A percentile compares a stretch with the other conserved stretches of the same genome.
Conservation (phyloP, 2,329 filamentous ascomycete genomes). For the Aciculosporium take region DNA sequence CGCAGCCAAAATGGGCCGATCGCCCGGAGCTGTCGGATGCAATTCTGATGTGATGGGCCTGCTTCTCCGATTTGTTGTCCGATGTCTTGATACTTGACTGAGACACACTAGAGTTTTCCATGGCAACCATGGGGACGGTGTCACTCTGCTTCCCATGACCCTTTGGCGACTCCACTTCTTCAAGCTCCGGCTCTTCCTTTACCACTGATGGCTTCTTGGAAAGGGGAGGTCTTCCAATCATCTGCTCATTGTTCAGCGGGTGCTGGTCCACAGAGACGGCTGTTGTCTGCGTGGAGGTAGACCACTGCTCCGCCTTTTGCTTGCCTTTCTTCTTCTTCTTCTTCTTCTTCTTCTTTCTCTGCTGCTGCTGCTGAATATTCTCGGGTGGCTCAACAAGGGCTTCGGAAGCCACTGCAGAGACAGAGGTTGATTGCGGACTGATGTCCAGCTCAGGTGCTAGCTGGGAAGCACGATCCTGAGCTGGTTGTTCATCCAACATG, state of each 20-base stretch:
- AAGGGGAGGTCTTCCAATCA: constrained; percentile 3
- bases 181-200: constrained; percentile 29
- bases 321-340: constrained; percentile 6
- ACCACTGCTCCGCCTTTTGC: constrained; percentile 7
- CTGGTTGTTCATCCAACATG: constrained; percentile 21
- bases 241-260: not conserved
- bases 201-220: constrained; percentile 30
- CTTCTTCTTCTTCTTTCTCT: constrained; percentile 8
- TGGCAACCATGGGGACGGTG: constrained; percentile 19
- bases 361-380: constrained; percentile 2
- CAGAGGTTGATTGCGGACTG: not conserved
- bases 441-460: not conserved
- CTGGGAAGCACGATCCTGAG: not conserved
- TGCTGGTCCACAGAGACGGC: not conserved
- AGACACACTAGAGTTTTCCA: constrained; percentile 2
- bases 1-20: constrained; percentile 50
- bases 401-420: not conserved
- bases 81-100: not conserved
- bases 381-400: not conserved
- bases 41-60: constrained; percentile 19
- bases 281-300: not conserved
- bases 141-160: constrained; percentile 5
- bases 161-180: constrained; percentile 18
- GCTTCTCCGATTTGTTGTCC: constrained; percentile 6
- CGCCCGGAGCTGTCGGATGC: constrained; percentile 49